These are phyloP conservation scores for Diaporthe ilicicola DNA, from an alignment of 2,329 filamentous ascomycete species.

Conservation along the genomic window DNA sequence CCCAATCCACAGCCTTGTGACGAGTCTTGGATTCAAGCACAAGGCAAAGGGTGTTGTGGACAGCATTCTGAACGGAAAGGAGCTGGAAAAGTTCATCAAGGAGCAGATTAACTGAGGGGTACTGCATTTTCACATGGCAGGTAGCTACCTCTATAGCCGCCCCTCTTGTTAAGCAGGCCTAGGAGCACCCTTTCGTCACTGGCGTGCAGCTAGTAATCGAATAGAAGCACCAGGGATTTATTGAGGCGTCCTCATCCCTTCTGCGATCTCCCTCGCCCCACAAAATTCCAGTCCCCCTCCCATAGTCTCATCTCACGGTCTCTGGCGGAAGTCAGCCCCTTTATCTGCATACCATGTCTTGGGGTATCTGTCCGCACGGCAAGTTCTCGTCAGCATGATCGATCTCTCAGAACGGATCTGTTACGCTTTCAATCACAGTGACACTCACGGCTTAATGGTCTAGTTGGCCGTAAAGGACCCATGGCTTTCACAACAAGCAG, in stretches of 20 bases:
- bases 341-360: background rate
- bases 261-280: background rate
- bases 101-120: slow-evolving; percentile 16
- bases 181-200: no score
- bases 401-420: background rate
- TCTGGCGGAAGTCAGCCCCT: background rate
- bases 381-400: background rate
- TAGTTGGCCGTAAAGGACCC: slow-evolving; percentile 59
- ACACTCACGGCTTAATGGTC: slow-evolving; percentile 51
- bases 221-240: no score
- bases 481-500: slow-evolving; percentile 34
- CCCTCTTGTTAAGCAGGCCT: no score
- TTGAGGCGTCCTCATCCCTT: background rate
- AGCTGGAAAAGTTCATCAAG: slow-evolving; percentile 31
- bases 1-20: background rate
- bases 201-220: no score
- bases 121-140: no score
- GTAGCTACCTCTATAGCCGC: no score
- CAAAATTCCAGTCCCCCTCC: slow-evolving; percentile 11
- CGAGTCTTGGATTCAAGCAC: slow-evolving; percentile 32
- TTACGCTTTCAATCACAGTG: background rate
- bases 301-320: slow-evolving; percentile 21
- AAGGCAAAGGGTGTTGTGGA: slow-evolving; percentile 32
- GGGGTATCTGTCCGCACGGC: background rate
- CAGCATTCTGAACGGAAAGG: slow-evolving; percentile 31